A percentile compares a stretch with the other conserved stretches of the same genome.
These are phyloP conservation scores for Stygiomarasmius scandens DNA, from an alignment of 1,284 basidiomycete species.

Conservation along the genomic window DNA sequence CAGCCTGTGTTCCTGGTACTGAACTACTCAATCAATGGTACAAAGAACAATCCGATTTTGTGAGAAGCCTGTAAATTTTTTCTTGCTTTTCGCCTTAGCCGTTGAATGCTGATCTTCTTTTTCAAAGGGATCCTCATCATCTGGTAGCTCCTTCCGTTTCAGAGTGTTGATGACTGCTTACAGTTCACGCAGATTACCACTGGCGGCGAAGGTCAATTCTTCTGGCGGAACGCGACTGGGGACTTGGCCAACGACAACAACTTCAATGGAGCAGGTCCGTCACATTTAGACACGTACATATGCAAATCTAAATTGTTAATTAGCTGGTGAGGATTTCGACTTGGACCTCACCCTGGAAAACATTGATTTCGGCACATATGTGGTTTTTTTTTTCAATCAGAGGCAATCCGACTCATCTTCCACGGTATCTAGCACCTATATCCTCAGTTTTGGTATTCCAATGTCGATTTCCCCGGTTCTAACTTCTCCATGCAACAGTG, in stretches of 20 bases:
- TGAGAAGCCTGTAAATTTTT: conserved; percentile 48
- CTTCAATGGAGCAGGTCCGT: conserved; percentile 55
- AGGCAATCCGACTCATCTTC: not conserved
- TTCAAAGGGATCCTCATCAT: conserved; percentile 51
- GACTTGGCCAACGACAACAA: conserved; percentile 53
- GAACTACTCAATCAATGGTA: conserved; percentile 54
- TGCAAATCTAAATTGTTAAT: not conserved
- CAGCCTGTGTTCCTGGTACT: conserved; percentile 49
- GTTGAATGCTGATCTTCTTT: not conserved
- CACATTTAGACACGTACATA: not conserved
- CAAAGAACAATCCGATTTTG: conserved; percentile 49
- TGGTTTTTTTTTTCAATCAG: conserved; percentile 27
- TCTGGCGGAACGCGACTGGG: conserved; percentile 34
- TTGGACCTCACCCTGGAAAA: conserved; percentile 49
- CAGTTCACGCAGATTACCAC: conserved; percentile 42
- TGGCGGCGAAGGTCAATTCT: conserved; percentile 62
- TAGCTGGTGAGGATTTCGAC: conserved; percentile 61
- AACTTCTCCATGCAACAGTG: conserved; percentile 52
- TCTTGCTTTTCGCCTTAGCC: not conserved
- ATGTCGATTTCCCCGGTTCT: conserved; percentile 44
- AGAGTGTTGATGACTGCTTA: not conserved
- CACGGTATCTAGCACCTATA: conserved; percentile 51
- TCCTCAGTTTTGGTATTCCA: conserved; percentile 48
- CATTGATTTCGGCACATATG: conserved; percentile 60
- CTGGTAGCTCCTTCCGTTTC: conserved; percentile 22